Evolutionary conservation across 73 alveolate genomes (phyloP).

Genomic region (Paramecium sonneborni): DNA sequence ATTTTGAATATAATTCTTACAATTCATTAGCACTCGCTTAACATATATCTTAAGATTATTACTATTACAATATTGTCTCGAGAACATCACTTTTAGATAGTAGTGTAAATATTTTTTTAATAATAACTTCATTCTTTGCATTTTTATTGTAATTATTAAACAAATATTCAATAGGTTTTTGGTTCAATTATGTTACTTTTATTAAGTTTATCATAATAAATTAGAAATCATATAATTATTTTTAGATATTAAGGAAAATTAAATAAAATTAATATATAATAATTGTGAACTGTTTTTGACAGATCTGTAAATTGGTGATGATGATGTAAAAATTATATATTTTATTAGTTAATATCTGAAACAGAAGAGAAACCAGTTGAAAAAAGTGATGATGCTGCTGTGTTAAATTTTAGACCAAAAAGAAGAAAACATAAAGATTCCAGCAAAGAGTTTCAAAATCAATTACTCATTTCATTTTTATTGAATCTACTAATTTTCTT

Average conservation of each 20-base stretch:
- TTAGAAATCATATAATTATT: conserved; percentile 37
- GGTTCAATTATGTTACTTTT: not conserved
- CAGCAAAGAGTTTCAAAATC: not conserved
- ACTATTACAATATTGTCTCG: not conserved
- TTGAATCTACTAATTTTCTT: not conserved
- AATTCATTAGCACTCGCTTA: not conserved
- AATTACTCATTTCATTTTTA: not conserved
- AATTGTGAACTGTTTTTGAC: conserved; percentile 59
- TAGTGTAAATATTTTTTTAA: not conserved
- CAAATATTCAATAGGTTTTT: not conserved
- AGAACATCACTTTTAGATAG: not conserved
- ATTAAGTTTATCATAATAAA: not conserved
- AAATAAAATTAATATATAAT: conserved; percentile 25
- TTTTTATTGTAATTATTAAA: not conserved
- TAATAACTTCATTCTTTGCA: not conserved
- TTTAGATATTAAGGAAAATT: conserved; percentile 53
- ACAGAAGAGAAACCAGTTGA: not conserved
- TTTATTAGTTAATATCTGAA: conserved; percentile 9
- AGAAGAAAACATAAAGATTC: conserved; percentile 50
- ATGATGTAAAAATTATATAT: conserved; percentile 5
- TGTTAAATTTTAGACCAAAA: not conserved
- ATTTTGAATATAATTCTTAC: not conserved
- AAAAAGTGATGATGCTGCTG: conserved; percentile 14
- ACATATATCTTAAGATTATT: not conserved
- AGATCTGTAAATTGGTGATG: conserved; percentile 62